Percentiles rank a stretch among this genome's conserved stretches.
These are phyloP conservation scores for Turnera subulata DNA, from an alignment of 345 rosid genomes.

Conservation along the genomic window DNA sequence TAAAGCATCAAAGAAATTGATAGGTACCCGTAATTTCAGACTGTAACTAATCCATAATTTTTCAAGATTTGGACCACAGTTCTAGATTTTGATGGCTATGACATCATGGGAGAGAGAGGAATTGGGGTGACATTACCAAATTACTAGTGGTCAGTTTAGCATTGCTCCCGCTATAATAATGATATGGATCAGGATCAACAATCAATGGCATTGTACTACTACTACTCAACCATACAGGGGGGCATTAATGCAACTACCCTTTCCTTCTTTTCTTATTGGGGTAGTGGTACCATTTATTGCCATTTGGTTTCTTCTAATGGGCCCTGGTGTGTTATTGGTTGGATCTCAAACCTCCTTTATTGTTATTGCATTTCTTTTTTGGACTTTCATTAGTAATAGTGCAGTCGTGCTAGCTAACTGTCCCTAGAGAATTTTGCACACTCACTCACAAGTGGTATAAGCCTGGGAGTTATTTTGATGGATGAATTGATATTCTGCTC, in stretches of 20 bases:
- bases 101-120: too few species aligned
- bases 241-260: conserved; percentile 6
- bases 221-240: background rate
- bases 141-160: background rate
- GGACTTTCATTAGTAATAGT: background rate
- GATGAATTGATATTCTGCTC: background rate
- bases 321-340: background rate
- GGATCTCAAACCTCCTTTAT: background rate
- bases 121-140: too few species aligned
- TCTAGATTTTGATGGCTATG: too few species aligned
- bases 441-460: background rate
- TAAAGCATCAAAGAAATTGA: too few species aligned
- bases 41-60: too few species aligned
- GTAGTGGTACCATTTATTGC: conserved; percentile 1
- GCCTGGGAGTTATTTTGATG: too few species aligned
- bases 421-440: background rate
- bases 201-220: background rate
- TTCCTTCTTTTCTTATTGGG: background rate
- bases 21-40: too few species aligned
- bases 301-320: background rate
- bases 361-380: background rate
- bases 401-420: conserved; percentile 1
- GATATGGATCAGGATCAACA: background rate
- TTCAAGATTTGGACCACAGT: too few species aligned
- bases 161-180: background rate